Evolutionary conservation across 2,329 filamentous ascomycete species (phyloP).

Genomic region (Harringtonia aguacate): DNA sequence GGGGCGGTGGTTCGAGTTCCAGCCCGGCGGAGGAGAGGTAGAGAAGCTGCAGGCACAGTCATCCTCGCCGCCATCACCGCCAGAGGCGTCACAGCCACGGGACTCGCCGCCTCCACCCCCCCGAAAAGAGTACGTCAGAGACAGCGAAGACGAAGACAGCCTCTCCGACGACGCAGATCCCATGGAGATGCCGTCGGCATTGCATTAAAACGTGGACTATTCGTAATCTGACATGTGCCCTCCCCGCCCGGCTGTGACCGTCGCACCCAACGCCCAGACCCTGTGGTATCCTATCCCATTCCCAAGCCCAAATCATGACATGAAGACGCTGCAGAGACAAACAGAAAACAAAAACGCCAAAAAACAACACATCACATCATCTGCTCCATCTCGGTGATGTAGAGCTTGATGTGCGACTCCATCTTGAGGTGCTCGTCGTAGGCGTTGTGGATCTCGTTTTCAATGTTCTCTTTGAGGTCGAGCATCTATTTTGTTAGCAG

Average conservation of each 20-base stretch:
- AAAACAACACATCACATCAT: conserved; percentile 39
- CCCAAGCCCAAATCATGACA: conserved; percentile 9
- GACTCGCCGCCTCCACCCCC: background rate
- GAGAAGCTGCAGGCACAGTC: background rate
- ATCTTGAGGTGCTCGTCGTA: conserved; percentile 96
- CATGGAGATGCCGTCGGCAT: too few relatives aligned
- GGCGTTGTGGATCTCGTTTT: conserved; percentile 82
- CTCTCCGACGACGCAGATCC: background rate
- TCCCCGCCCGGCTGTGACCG: too few relatives aligned
- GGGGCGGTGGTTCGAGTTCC: conserved; percentile 55
- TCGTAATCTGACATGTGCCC: background rate
- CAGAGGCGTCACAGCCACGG: too few relatives aligned
- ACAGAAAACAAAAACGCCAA: conserved; percentile 7
- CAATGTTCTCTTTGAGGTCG: conserved; percentile 94
- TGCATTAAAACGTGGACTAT: background rate
- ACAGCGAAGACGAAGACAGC: conserved; percentile 11
- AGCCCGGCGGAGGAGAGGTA: conserved; percentile 23
- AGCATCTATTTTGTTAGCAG: conserved; percentile 58
- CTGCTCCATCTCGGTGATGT: conserved; percentile 99
- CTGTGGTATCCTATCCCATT: conserved; percentile 20
- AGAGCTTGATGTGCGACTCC: conserved; percentile 92
- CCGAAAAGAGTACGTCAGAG: conserved; percentile 5
- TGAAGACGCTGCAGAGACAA: conserved; percentile 17
- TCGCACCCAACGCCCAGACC: background rate
- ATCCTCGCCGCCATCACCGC: too few relatives aligned